phyloP scores from a whole-genome alignment of 2,329 filamentous ascomycete species.

The Botryosphaeria agaves region DNA sequence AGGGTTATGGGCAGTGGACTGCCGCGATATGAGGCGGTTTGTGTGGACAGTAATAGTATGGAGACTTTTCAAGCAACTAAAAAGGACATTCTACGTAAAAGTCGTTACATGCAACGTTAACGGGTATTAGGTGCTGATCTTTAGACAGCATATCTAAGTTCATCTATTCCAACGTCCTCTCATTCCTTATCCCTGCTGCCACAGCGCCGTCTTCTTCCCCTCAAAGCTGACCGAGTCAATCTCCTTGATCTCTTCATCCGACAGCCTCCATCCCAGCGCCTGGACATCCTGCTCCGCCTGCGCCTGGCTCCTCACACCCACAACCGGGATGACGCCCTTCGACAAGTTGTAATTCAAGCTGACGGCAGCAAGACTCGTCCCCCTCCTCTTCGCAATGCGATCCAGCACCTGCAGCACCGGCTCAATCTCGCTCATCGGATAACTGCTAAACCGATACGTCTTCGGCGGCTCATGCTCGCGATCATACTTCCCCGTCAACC shows the following conservation, averaged over 20 bases:
- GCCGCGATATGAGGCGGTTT: too few species aligned
- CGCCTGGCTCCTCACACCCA: conserved; percentile 22
- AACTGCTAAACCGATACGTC: conserved; percentile 21
- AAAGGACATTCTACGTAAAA: too few species aligned
- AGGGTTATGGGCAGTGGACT: too few species aligned
- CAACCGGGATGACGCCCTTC: conserved; percentile 25
- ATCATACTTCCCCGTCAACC: conserved; percentile 23
- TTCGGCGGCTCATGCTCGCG: conserved; percentile 19
- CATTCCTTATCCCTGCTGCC: conserved; percentile 23
- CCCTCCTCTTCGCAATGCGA: conserved; percentile 17
- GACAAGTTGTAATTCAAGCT: conserved; percentile 27
- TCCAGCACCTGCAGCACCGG: conserved; percentile 19
- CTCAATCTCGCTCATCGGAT: conserved; percentile 26
- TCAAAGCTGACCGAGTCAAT: conserved; percentile 24
- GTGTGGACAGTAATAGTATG: too few species aligned
- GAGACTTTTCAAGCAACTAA: too few species aligned
- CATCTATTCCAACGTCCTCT: neutral
- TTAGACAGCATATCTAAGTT: too few species aligned
- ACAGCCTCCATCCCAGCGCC: conserved; percentile 24
- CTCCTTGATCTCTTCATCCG: conserved; percentile 21
- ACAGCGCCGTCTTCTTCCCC: conserved; percentile 20
- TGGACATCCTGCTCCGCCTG: conserved; percentile 23
- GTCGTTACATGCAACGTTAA: too few species aligned
- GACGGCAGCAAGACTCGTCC: conserved; percentile 19
- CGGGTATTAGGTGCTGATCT: too few species aligned